Evolutionary conservation across 257 asterid species (phyloP).

Genomic region (Fraxinus pennsylvanica): DNA sequence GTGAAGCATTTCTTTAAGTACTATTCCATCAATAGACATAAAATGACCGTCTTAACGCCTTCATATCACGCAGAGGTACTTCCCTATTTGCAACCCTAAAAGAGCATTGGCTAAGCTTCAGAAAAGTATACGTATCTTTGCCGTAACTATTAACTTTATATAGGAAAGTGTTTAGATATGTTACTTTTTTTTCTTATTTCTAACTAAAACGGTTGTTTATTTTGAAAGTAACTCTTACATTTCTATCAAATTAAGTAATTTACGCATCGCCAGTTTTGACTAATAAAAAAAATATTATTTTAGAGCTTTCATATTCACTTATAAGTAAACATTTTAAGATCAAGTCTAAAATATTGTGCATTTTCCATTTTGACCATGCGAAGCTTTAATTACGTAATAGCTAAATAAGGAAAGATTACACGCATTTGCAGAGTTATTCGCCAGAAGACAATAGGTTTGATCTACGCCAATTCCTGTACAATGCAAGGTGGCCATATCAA

Average conservation of each 20-base stretch:
- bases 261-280: too few relatives aligned
- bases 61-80: slow-evolving; percentile 91
- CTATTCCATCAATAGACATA: slow-evolving; percentile 91
- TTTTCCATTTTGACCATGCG: neutral
- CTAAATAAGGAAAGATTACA: neutral
- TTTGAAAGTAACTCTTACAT: too few relatives aligned
- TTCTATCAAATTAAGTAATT: too few relatives aligned
- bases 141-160: neutral
- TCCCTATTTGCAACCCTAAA: neutral
- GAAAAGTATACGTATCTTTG: neutral
- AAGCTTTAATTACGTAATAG: neutral
- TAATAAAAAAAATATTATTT: too few relatives aligned
- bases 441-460: slow-evolving; percentile 94
- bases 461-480: slow-evolving; percentile 87
- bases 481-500: slow-evolving; percentile 86
- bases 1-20: slow-evolving; percentile 91
- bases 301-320: too few relatives aligned
- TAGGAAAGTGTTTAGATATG: too few relatives aligned
- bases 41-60: slow-evolving; percentile 92
- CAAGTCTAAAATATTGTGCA: too few relatives aligned
- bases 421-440: slow-evolving; percentile 57
- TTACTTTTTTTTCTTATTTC: too few relatives aligned
- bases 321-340: too few relatives aligned
- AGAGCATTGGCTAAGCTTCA: slow-evolving; percentile 1
- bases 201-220: too few relatives aligned